These are phyloP conservation scores for Massarina eburnea DNA, from an alignment of 2,329 filamentous ascomycete genomes.

Conservation along the genomic window DNA sequence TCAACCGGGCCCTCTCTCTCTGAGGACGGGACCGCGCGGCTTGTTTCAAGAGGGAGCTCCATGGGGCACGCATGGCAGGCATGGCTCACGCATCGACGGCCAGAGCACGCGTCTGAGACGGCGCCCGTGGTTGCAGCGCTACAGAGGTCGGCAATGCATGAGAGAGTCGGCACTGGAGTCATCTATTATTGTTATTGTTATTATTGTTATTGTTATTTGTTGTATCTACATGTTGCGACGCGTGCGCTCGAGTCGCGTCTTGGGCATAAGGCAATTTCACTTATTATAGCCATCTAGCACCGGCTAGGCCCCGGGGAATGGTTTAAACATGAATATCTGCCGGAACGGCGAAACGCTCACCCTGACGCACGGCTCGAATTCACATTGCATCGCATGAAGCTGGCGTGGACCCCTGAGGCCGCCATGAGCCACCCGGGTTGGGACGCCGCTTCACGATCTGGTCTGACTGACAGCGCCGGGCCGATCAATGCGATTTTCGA, in stretches of 20 bases:
- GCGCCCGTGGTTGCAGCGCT: conserved; percentile 4
- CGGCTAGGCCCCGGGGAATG: conserved; percentile 12
- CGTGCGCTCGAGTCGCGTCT: conserved; percentile 24
- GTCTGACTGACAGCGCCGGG: conserved; percentile 2
- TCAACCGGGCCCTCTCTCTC: conserved; percentile 10
- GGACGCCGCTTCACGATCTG: neutral
- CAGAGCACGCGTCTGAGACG: conserved; percentile 22
- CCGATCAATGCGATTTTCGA: conserved; percentile 6
- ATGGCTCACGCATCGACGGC: conserved; percentile 14
- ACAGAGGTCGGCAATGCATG: conserved; percentile 22
- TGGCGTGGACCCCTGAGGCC: neutral
- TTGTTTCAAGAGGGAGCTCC: conserved; percentile 24
- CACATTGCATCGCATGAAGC: conserved; percentile 16
- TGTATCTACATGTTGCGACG: conserved; percentile 12
- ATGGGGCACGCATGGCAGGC: conserved; percentile 14
- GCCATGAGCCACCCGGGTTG: neutral
- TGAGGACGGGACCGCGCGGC: conserved; percentile 23
- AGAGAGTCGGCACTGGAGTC: neutral
- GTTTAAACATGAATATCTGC: conserved; percentile 21
- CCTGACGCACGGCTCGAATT: conserved; percentile 7
- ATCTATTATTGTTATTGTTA: conserved; percentile 17
- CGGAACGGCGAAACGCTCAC: conserved; percentile 16
- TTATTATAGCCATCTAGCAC: conserved; percentile 17
- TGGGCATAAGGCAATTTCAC: conserved; percentile 32
- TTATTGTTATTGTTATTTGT: neutral